Base-by-base conservation (phyloP, 2,329 filamentous ascomycete species). In the Plectosphaerella sp. region DNA sequence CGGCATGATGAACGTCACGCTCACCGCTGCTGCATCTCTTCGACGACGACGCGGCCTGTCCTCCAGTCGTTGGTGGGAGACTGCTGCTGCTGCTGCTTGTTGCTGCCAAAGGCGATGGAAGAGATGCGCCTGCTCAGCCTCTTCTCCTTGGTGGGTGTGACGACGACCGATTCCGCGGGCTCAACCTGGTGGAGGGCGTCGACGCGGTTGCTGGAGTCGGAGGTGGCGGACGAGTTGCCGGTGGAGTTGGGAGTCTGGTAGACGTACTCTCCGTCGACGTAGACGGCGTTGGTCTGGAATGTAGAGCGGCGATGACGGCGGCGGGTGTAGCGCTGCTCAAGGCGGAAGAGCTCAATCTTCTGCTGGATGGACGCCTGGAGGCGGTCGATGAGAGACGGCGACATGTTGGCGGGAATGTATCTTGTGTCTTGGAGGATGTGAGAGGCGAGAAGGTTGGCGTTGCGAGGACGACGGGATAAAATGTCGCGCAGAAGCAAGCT, bases 181-280 rank as follows among this genome's bases (percentile, higher is more conserved):
- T 67, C 60, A 47, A 65, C 67, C 56, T 66, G 64, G 62, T 69
- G 67, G 16, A 73, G 63, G 52, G 69, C 68, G 54, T 70, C 67
- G 57, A 66, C 54, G 59, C 64, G 57, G 57, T 56, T 54, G 3
- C 62, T 58, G 28, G 59, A 57, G 52, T 57, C 59, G 45, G 70
- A 67, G 60, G 56, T 64, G 41, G 56, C 57, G 47, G 74, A 69
- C 5, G 79, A 82, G 16, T 79, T 83, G 52, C 80, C 80, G 1
- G 80, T 84, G 49, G 75, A 74, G 69, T 71, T 78, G 57, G 82
- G 81, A 0, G 78, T 82, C 65, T 84, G 79, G 78, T 91, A 95
- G 69, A 96, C 79, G 75, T 97, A 97, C 76, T 97, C 93, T 72
- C 92, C 94, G 67, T 97, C 90, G 58, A 97, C 88, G 71, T 97